Base-by-base conservation (phyloP, 2,329 filamentous ascomycete genomes). In the Cladosporium sp. region DNA sequence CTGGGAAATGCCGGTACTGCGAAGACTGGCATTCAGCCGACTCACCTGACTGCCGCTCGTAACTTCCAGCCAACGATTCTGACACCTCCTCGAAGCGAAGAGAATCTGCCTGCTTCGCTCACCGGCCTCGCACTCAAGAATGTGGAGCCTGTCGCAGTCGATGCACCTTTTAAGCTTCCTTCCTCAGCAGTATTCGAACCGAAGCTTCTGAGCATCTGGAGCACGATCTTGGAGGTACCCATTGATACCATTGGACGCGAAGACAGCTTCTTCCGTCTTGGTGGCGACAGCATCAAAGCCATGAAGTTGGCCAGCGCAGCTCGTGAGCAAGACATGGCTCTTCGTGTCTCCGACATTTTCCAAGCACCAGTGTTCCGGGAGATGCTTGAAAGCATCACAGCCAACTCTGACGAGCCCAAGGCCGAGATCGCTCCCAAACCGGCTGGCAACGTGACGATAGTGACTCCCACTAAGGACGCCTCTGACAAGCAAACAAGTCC, bases 311-410 rank as follows among this genome's bases (percentile, higher is more conserved):
- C 75, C 0, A 73, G 74, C 4, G 69, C 70, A 7, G 71, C 71
- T 22, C 68, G 74, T 7, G 57, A 68, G 9, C 63, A 70, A 32
- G 72, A 72, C 1, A 58, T 75, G 15, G 66, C 64, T 15, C 60
- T 78, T 1, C 73, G 69, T 0, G 76, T 79, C 2, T 71, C 71
- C 4, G 72, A 75, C 51, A 72, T 77, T 19, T 79, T 79, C 66
- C 57, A 58, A 10, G 36, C 56, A 3, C 61, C 62, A n/a, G 47
- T 44, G 10, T 53, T 64, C 7, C 36, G 48, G 19, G 59, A 62
- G 13, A 55, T 55, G 52, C 52, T 50, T 35, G 56, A 24, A 13
- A 32, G 45, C 25, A 53, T 50, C 25, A 42, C 36, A 25, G 32
- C 35, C 17, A 52, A 48, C 35, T 55, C 52, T 2, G 52, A 55